Base-by-base conservation (phyloP, 352 stramenopile species). In the Phytopythium chamaehyphon region DNA sequence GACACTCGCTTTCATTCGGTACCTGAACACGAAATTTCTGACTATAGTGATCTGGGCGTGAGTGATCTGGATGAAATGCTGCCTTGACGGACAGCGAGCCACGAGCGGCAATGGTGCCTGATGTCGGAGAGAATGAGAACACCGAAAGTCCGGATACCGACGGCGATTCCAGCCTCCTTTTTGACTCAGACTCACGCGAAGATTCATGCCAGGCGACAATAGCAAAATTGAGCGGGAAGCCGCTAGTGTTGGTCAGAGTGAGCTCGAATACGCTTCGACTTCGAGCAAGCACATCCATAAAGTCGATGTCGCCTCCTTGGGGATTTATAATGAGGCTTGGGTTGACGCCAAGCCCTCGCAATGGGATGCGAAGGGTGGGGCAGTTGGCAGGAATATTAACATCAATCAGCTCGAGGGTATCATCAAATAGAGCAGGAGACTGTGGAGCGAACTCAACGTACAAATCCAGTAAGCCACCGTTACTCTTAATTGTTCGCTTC, bases 271-370 rank as follows among this genome's bases (percentile, higher is more conserved):
- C 59, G 39, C 60, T 60, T 3, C 65, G 60, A 33, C 75, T 86
- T 3, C 77, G 64, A 16, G 79, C 81, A 2, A 90, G 44, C 26
- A 92, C 69, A 35, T 91, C 83, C 37, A 69, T 69, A 24, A 91
- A 91, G 40, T 89, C 69, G 8, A 92, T 18, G 6, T 68, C 52
- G 10, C 81, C 83, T 33, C 91, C 81, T 2, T 54, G 24, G 7
- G 87, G 86, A 7, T 59, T 47, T n/a, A 96, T 72, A 9, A 64
- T 61, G 1, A 96, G 66, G 15, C 78, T 77, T 10, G 87, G 84
- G 10, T 87, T 89, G 26, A 96, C 87, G 6, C 87, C 87, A 69
- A 89, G 67, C 10, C 83, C 79, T 3, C 61, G 48, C 1, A 95
- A 42, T 3, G 60, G 57, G 19, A 90, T 58, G 6, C 64, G 61